Base-by-base conservation (phyloP, 2,329 filamentous ascomycete genomes). In the Colletotrichum gigasporum region DNA sequence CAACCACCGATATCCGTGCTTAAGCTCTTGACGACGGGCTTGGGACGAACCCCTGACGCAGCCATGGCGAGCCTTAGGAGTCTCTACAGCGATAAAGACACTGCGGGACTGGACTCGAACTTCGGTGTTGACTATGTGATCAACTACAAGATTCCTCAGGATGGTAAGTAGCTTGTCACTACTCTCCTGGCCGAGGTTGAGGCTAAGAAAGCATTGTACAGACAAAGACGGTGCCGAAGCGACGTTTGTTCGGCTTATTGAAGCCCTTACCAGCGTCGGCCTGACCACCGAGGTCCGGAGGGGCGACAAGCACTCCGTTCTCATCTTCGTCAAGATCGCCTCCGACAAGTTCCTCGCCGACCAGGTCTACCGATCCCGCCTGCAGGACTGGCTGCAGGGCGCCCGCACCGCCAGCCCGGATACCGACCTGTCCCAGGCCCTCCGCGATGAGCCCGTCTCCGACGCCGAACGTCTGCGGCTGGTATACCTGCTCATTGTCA, bases 341-440 rank as follows among this genome's bases (percentile, higher is more conserved):
- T 94, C 93, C 20, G 85, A 91, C 66, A 84, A 89, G 70, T 87
- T 94, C 68, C 84, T 99, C 64, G 87, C 87, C 64, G 88, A 90
- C 68, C 92, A 97, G 72, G 87, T 97, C 51, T 96, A 97, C 77
- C 88, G 93, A 68, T 92, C 92, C 59, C 89, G 96, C 68, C 90
- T 97, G 16, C 92, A 94, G 74, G 96, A 98, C 79, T 99, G 94
- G 93, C 87, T 98, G 32, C 91, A 96, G 74, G 94, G 94, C 54
- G 91, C 97, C 57, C 90, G 93, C 67, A 86, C 91, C 51, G 86
- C 88, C 18, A 89, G 93, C 34, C 95, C 95, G 0, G 86, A 89
- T 59, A 90, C 89, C 72, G 89, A 96, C 69, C 87, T 93, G 16
- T 80, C 85, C 48, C 83, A 87, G 63, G 86, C 90, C 12, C 86